Evolutionary conservation across 495 filamentous ascomycete genomes (phyloP).

Genomic region (Xylaria palmicola): DNA sequence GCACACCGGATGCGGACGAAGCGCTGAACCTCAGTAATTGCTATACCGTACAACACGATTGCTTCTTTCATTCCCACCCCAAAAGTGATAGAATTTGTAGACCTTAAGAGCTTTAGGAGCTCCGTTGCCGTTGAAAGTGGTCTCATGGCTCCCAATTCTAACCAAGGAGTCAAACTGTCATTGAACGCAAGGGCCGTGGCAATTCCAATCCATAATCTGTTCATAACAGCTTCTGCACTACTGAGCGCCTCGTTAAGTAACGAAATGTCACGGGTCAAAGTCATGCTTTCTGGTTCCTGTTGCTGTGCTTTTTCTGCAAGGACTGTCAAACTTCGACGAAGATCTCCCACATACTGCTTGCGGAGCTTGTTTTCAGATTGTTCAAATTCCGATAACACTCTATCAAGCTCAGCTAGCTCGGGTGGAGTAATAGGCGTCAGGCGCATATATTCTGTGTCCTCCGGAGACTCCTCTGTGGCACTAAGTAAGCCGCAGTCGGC

Average conservation of each 20-base stretch:
- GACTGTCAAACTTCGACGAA: slow-evolving; percentile 36
- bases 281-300: neutral
- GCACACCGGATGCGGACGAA: slow-evolving; percentile 39
- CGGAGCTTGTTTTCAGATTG: slow-evolving; percentile 31
- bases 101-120: slow-evolving; percentile 54
- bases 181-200: slow-evolving; percentile 2
- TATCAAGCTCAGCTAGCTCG: slow-evolving; percentile 33
- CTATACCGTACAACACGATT: slow-evolving; percentile 42
- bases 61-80: slow-evolving; percentile 43
- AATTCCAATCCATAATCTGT: slow-evolving; percentile 19
- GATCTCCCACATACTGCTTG: slow-evolving; percentile 40
- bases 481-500: too few species aligned
- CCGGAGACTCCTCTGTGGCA: neutral
- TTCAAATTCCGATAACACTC: slow-evolving; percentile 30
- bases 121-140: slow-evolving; percentile 50
- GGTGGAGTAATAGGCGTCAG: neutral
- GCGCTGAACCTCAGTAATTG: slow-evolving; percentile 47
- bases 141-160: slow-evolving; percentile 50
- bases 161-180: slow-evolving; percentile 44
- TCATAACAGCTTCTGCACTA: slow-evolving; percentile 14
- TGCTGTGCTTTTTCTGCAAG: slow-evolving; percentile 19
- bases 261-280: neutral
- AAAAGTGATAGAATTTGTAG: slow-evolving; percentile 30
- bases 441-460: neutral
- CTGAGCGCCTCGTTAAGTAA: slow-evolving; percentile 26